Percentiles rank a stretch among this genome's conserved stretches.
These are phyloP conservation scores for Spinellus fusiger DNA, from an alignment of 192 early-diverging fungal species.

Conservation along the genomic window DNA sequence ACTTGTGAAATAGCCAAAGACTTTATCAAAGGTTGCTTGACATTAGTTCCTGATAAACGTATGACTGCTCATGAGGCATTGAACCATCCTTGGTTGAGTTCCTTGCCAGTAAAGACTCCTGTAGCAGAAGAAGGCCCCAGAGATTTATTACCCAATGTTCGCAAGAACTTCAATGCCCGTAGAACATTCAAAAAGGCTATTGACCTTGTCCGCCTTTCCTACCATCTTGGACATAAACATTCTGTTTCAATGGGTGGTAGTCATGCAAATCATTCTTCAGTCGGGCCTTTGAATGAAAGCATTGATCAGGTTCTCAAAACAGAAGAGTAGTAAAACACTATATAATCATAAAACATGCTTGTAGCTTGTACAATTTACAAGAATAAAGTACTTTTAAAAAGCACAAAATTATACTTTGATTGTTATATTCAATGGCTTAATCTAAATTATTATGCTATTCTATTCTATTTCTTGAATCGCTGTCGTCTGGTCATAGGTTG, in stretches of 20 bases:
- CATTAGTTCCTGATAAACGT: constrained; percentile 57
- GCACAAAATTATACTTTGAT: no score
- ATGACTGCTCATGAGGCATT: constrained; percentile 73
- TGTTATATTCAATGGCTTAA: no score
- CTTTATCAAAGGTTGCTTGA: constrained; percentile 66
- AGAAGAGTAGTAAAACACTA: not conserved
- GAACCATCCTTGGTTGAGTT: constrained; percentile 69
- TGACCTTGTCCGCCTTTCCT: constrained; percentile 35
- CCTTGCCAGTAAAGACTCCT: not conserved
- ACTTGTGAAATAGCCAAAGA: constrained; percentile 44
- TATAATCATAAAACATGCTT: no score
- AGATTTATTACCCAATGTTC: constrained; percentile 58
- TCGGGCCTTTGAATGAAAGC: constrained; percentile 29
- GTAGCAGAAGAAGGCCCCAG: not conserved
- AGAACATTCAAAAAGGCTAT: constrained; percentile 60
- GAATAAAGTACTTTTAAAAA: no score
- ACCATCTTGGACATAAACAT: constrained; percentile 26
- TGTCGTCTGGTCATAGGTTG: no score
- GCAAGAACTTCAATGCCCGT: constrained; percentile 64
- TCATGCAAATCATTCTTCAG: not conserved
- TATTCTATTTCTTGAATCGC: no score
- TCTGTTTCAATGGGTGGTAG: constrained; percentile 2
- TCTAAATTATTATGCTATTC: no score
- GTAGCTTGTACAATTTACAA: no score
- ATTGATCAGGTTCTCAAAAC: constrained; percentile 24